Evolutionary conservation across 805 yeast species (phyloP).

Genomic region (Candida piceae): DNA sequence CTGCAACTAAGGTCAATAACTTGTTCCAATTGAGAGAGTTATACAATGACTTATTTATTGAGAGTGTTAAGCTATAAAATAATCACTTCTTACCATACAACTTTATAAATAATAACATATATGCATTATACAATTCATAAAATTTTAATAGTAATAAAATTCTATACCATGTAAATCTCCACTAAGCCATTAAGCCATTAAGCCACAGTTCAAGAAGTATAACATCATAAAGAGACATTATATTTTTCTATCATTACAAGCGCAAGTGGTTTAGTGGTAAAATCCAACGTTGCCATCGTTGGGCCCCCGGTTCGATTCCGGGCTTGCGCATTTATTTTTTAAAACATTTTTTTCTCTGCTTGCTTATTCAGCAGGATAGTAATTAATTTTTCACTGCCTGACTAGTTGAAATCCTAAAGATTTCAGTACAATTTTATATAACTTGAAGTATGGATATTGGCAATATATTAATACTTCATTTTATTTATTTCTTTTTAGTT

Average conservation of each 20-base stretch:
- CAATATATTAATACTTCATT: no score
- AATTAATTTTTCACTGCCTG: not conserved
- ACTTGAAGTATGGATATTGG: no score
- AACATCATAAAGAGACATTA: not conserved
- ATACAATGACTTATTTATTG: conserved; percentile 12
- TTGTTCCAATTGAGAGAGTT: conserved; percentile 12
- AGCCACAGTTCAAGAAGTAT: no score
- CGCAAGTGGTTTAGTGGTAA: conserved; percentile 27
- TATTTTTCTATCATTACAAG: conserved; percentile 1
- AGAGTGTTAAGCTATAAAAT: conserved; percentile 10
- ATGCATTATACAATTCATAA: no score
- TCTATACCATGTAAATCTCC: no score
- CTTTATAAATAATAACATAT: no score
- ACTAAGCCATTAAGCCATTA: no score
- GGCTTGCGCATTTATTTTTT: conserved; percentile 22
- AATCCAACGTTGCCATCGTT: conserved; percentile 27
- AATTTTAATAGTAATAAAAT: no score
- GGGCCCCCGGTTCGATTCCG: conserved; percentile 29
- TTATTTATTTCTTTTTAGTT: no score
- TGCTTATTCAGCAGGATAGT: not conserved
- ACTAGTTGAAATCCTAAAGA: not conserved
- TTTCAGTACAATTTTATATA: no score
- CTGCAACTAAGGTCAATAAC: conserved; percentile 3
- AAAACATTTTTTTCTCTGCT: not conserved
- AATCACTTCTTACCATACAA: no score